Conservation (phyloP, 305 asterid genomes). For the Plantago coronopus region DNA sequence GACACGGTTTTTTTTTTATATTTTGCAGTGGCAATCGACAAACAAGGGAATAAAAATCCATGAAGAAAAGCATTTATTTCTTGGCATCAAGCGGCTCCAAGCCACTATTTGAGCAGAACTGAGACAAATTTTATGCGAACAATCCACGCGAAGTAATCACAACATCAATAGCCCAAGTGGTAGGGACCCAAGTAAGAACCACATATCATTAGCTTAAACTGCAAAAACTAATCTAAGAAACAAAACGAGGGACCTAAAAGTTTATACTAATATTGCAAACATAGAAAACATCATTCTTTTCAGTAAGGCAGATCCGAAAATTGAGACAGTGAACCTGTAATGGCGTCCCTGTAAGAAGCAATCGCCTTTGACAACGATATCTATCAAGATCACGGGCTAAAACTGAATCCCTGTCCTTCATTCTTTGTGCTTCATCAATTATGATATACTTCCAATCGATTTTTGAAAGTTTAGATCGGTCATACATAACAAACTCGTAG, state of each 20-base stretch:
- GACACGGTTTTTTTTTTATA: background rate
- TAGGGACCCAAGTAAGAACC: constrained; percentile 6
- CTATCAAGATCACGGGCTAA: constrained; percentile 99
- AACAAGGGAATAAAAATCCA: background rate
- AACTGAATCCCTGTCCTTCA: constrained; percentile 99
- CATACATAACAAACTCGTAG: constrained; percentile 87
- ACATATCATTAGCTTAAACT: constrained; percentile 9
- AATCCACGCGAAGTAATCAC: background rate
- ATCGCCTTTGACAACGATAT: constrained; percentile 99
- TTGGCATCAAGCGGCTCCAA: background rate
- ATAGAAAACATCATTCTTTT: constrained; percentile 13
- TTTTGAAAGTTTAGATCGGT: constrained; percentile 90
- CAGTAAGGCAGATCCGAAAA: constrained; percentile 15
- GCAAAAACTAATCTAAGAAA: constrained; percentile 7
- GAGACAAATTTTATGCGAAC: background rate
- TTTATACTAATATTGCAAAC: constrained; percentile 9
- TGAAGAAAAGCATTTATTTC: background rate
- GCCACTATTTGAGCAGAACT: background rate
- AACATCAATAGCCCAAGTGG: background rate
- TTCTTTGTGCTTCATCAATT: constrained; percentile 99
- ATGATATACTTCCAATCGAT: constrained; percentile 95
- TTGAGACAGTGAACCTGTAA: constrained; percentile 62
- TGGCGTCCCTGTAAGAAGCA: constrained; percentile 99
- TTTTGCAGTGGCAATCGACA: background rate
- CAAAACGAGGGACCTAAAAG: background rate